Evolutionary conservation across 2,329 filamentous ascomycete genomes (phyloP).

Genomic region (Aspergillus tamarii): DNA sequence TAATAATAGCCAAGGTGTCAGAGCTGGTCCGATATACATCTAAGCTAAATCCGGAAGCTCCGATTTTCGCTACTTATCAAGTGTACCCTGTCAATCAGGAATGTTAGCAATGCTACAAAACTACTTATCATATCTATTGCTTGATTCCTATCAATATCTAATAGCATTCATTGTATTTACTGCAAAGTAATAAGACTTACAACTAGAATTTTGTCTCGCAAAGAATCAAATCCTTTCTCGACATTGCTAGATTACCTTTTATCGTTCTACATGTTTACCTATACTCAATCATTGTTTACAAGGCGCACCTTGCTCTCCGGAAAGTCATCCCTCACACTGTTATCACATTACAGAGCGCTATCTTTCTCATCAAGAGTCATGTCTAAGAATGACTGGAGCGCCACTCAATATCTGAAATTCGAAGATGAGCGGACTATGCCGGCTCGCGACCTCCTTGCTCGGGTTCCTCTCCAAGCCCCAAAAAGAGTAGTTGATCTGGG

Average conservation of each 20-base stretch:
- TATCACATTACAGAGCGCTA: background rate
- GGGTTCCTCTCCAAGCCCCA: constrained; percentile 47
- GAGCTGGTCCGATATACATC: background rate
- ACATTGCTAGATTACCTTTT: no score
- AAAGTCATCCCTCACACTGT: background rate
- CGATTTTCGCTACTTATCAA: constrained; percentile 3
- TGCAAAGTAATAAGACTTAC: background rate
- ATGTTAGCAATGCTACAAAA: background rate
- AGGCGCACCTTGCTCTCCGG: background rate
- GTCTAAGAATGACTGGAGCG: constrained; percentile 50
- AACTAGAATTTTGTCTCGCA: background rate
- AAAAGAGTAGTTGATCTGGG: constrained; percentile 59
- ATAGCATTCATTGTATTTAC: background rate
- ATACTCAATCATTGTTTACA: background rate
- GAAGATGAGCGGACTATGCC: constrained; percentile 56
- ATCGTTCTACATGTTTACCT: background rate
- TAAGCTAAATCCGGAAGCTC: background rate
- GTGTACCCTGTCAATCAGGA: background rate
- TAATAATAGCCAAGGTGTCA: background rate
- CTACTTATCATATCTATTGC: background rate
- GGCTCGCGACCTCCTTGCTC: constrained; percentile 56
- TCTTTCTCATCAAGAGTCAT: constrained; percentile 6
- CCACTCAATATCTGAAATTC: constrained; percentile 61
- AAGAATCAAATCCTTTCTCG: background rate
- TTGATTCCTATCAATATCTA: background rate